Conservation (phyloP, 2,329 filamentous ascomycete genomes). For the Venturia asperata region DNA sequence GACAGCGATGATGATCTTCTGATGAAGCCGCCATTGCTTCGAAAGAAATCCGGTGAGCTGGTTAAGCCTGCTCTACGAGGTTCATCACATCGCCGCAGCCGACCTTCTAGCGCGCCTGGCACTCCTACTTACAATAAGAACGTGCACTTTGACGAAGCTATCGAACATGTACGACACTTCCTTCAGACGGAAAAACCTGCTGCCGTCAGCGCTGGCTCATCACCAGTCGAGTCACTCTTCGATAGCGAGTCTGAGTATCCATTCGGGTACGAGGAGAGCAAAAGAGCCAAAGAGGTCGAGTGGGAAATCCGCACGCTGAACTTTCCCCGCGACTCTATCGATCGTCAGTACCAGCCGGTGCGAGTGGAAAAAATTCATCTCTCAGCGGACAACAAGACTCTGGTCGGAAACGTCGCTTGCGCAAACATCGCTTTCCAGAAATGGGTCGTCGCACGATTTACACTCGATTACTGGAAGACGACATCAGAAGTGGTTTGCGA, state of each 20-base stretch:
- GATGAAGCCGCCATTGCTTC: conserved; percentile 80
- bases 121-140: conserved; percentile 88
- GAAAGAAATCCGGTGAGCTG: conserved; percentile 96
- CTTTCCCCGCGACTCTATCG: conserved; percentile 62
- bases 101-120: conserved; percentile 94
- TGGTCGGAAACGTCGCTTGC: conserved; percentile 77
- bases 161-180: conserved; percentile 95
- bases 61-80: conserved; percentile 85
- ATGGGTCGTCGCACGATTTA: conserved; percentile 83
- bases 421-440: conserved; percentile 89
- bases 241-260: conserved; percentile 87
- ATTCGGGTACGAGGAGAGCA: conserved; percentile 54
- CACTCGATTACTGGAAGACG: conserved; percentile 97
- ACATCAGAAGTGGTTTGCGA: conserved; percentile 91
- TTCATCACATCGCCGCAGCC: conserved; percentile 57
- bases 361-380: conserved; percentile 80
- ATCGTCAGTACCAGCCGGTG: conserved; percentile 60
- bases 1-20: conserved; percentile 50
- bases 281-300: conserved; percentile 50
- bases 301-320: conserved; percentile 85
- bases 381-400: conserved; percentile 76
- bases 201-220: conserved; percentile 92
- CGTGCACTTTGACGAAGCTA: conserved; percentile 95
- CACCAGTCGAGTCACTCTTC: conserved; percentile 72
- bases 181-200: conserved; percentile 87